These are phyloP conservation scores for Vaccinium myrtillus DNA, from an alignment of 148 eudicot genomes.

Conservation along the genomic window DNA sequence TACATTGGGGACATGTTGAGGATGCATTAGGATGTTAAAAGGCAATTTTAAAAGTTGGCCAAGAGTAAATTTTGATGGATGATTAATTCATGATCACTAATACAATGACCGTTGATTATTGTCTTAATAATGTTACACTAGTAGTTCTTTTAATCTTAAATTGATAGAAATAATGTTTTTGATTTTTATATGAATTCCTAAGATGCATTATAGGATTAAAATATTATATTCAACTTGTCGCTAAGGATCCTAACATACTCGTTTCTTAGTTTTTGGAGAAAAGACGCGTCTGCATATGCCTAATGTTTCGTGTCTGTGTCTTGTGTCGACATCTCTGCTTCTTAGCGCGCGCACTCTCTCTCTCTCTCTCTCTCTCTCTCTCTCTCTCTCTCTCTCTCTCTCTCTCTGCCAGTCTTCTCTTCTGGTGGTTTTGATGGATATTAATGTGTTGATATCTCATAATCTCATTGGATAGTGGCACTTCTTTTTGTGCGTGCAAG, in stretches of 20 bases:
- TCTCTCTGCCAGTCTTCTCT: background rate
- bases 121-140: background rate
- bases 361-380: too few species aligned
- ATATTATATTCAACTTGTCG: background rate
- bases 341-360: too few species aligned
- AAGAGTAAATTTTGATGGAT: background rate
- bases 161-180: too few species aligned
- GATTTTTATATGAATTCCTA: background rate
- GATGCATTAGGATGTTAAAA: background rate
- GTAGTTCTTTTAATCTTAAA: too few species aligned
- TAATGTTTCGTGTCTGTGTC: background rate
- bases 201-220: background rate
- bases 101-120: background rate
- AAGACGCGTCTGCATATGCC: background rate
- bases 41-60: background rate
- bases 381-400: background rate
- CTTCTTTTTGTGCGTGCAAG: background rate
- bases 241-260: background rate
- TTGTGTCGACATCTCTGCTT: background rate
- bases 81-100: background rate
- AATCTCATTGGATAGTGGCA: background rate
- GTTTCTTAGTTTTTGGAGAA: background rate
- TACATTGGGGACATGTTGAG: background rate
- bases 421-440: constrained; percentile 3
- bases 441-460: background rate